phyloP scores from a whole-genome alignment of 78 protist genomes.

The Tieghemostelium lacteum region DNA sequence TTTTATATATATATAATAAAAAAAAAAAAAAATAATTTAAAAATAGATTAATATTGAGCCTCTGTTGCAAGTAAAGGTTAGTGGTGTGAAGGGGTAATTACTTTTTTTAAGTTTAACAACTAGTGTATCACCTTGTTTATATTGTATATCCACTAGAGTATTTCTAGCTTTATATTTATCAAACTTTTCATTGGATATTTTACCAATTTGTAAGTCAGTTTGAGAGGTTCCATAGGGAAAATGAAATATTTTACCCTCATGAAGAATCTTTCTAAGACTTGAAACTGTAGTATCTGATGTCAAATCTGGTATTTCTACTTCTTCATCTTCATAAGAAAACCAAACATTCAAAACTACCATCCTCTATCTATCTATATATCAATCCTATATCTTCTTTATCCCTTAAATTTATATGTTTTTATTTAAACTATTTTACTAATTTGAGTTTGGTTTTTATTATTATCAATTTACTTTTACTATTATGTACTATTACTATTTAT shows the following conservation, averaged over 20 bases:
- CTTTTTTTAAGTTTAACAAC: constrained; percentile 63
- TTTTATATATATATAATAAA: not conserved
- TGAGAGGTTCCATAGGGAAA: constrained; percentile 75
- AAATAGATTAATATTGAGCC: no score
- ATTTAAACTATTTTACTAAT: no score
- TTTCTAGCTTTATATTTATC: constrained; percentile 72
- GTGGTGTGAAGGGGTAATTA: not conserved
- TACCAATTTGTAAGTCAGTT: constrained; percentile 67
- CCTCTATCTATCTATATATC: no score
- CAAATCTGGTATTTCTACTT: constrained; percentile 53
- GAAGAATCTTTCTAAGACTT: constrained; percentile 48
- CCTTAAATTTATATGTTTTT: no score
- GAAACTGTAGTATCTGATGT: constrained; percentile 51
- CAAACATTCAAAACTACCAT: no score
- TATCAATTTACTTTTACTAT: no score
- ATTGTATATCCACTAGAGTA: constrained; percentile 63
- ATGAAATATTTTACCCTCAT: constrained; percentile 73
- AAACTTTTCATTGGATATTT: constrained; percentile 25
- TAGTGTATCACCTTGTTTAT: constrained; percentile 67
- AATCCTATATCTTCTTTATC: no score
- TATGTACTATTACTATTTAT: no score
- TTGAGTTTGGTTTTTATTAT: no score
- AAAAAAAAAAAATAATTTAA: not conserved
- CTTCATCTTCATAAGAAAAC: constrained; percentile 78
- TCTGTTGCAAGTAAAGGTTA: not conserved